Conservation (phyloP, 805 yeast species). For the Lachancea meyersii region DNA sequence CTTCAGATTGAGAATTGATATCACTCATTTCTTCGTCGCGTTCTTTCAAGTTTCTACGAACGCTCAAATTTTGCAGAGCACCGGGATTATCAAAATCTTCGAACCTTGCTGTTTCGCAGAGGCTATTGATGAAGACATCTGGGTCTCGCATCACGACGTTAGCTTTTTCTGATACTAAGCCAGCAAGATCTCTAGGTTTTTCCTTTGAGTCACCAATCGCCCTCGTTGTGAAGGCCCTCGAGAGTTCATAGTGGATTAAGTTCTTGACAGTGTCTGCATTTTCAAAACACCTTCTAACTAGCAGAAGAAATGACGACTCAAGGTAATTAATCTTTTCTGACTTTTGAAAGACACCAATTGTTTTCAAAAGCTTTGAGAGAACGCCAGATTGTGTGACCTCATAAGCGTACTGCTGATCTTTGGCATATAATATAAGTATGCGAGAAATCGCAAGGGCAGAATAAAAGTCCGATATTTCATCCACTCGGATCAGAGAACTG, state of each 20-base stretch:
- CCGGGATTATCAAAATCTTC: constrained; percentile 40
- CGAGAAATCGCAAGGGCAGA: constrained; percentile 51
- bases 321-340: constrained; percentile 37
- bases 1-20: constrained; percentile 15
- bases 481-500: constrained; percentile 37
- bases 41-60: constrained; percentile 23
- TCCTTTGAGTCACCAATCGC: constrained; percentile 29
- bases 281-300: constrained; percentile 69
- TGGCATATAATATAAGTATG: constrained; percentile 48
- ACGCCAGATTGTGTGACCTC: constrained; percentile 43
- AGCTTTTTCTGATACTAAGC: constrained; percentile 45
- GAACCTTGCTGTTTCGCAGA: constrained; percentile 39
- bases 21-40: constrained; percentile 22
- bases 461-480: constrained; percentile 37
- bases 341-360: constrained; percentile 35
- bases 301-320: constrained; percentile 44
- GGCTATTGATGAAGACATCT: constrained; percentile 39
- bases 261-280: constrained; percentile 43
- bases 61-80: constrained; percentile 20
- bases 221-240: constrained; percentile 36
- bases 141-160: constrained; percentile 45
- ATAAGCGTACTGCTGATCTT: constrained; percentile 36
- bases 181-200: constrained; percentile 40
- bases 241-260: constrained; percentile 47
- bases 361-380: constrained; percentile 41